Percentiles rank a stretch among this genome's conserved stretches.
Conservation (phyloP, 306 rosid species). For the Phaseolus lunatus region DNA sequence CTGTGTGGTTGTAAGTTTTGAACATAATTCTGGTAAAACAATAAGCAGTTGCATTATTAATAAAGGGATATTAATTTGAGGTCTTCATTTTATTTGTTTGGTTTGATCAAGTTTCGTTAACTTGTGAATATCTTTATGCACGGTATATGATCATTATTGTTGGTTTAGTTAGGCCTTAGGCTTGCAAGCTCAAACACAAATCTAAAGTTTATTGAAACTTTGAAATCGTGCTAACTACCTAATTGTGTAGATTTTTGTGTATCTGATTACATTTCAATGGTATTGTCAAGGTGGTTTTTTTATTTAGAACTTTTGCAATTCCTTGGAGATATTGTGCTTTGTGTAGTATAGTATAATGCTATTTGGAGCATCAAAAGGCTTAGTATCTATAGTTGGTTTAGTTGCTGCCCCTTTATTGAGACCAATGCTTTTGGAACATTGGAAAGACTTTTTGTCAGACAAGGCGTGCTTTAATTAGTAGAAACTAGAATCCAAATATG, state of each 20-base stretch:
- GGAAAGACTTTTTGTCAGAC: not conserved
- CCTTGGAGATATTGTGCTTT: slow-evolving; percentile 11
- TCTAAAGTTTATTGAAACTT: too few species aligned
- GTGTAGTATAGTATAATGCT: slow-evolving; percentile 19
- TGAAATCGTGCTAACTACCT: not conserved
- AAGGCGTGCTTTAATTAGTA: too few species aligned
- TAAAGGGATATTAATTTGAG: not conserved
- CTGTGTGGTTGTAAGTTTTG: slow-evolving; percentile 9
- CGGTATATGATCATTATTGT: not conserved
- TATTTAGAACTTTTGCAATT: not conserved
- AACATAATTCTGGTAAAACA: not conserved
- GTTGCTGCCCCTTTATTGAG: slow-evolving; percentile 5
- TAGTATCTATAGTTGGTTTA: not conserved
- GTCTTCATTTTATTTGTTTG: not conserved
- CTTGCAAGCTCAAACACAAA: slow-evolving; percentile 2
- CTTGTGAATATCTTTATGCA: not conserved
- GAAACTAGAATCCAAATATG: not conserved
- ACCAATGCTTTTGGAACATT: not conserved
- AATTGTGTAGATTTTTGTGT: not conserved
- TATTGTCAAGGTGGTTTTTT: not conserved
- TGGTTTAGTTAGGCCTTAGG: slow-evolving; percentile 1
- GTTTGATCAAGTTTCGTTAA: slow-evolving; percentile 23
- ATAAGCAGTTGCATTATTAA: not conserved
- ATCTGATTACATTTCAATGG: not conserved
- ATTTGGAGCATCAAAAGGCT: not conserved